Base-by-base conservation (phyloP, 495 filamentous ascomycete species). In the Penicillium argentinense region DNA sequence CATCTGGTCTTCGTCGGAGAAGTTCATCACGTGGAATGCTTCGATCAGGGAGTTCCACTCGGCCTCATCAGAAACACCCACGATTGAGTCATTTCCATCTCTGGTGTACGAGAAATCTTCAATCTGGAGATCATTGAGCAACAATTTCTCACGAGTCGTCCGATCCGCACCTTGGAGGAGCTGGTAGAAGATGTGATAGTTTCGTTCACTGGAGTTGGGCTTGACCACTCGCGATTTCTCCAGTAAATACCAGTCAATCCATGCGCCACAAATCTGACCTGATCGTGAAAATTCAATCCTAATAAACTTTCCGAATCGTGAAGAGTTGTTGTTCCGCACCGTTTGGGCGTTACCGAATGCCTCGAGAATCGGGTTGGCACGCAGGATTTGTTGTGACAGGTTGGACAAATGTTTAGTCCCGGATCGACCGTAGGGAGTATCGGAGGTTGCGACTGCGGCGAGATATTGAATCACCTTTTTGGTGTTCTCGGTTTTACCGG, bases 391-490 rank as follows among this genome's bases (percentile, higher is more conserved):
- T 55, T 96, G 88, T 6, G 95, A 96, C n/a, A 99, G 80, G 43
- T 89, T 89, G 2, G 89, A 86, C 41, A 92, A 82, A 47, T 89
- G 84, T 45, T 81, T 76, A 11, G 71, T 72, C 19, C 74, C 71
- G 13, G 80, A 79, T 42, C 82, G 83, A 37, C 70, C 78, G 59
- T 81, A 83, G 3, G 85, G 79, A 4, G 84, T 85, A 42, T 95
- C 89, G 1, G 89, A 83, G 17, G 86, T 85, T 4, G 95, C 95
- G 27, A 97, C 92, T 11, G 91, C 91, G 16, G 95, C 95, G 36
- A 99, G 80, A 65, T 97, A 99, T 52, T 99, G 95, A 42, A 99
- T 99, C 39, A 99, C 95, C 67, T 99, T 99, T 62, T 99, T 99
- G 2, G 95, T 99, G 54, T 99, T 99, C 63, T 99, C 95, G 0